Evolutionary conservation across 2,329 filamentous ascomycete genomes (phyloP), one percentile per base, ranked within the genome.

Genomic region (Trichoderma atrobrunneum): DNA sequence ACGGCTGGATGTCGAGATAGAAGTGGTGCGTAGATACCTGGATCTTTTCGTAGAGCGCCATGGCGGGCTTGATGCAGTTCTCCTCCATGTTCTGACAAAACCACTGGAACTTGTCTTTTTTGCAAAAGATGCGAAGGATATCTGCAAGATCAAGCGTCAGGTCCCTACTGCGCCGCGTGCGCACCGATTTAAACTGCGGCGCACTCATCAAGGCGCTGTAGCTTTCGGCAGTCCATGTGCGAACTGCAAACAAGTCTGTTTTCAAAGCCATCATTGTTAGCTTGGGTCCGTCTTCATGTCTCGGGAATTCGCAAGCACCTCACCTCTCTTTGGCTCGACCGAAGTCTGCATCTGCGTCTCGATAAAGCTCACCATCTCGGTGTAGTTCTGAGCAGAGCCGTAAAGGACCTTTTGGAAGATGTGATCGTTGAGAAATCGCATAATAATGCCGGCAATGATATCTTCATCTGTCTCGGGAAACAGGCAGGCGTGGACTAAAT

Each of bases 401-500:
- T 80, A 82, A 7, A 83, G 72, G 6, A 77, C 75, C 21, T 76
- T 76, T 61, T 81, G 77, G 68, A 83, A 83, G 57, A 83, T 79
- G 28, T 79, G 76, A 51, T 81, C 79, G 26, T 81, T 74, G 24
- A 83, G 74, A 39, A 76, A 81, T 48, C 82, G 77, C 77, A 82
- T 75, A 26, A 82, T 77, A 12, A 82, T 73, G 18, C 80, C 79
- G 21, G 78, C 76, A 21, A 82, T 57, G 10, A 84, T 76, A 24
- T 83, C 81, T 11, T 82, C 78, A 56, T 83, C 82, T 3, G 81
- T 82, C 56, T 82, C 81, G 1, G 82, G 80, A 54, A 78, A 82
- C 54, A 73, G 71, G 39, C 73, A 76, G 5, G 76, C 82, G 43
- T 80, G 76, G 2, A 79, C 67, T 0, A 84, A 74, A 61, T 83